Percentiles rank a stretch among this genome's conserved stretches.
phyloP scores from a whole-genome alignment of 306 rosid species.

The Trifolium fragiferum region DNA sequence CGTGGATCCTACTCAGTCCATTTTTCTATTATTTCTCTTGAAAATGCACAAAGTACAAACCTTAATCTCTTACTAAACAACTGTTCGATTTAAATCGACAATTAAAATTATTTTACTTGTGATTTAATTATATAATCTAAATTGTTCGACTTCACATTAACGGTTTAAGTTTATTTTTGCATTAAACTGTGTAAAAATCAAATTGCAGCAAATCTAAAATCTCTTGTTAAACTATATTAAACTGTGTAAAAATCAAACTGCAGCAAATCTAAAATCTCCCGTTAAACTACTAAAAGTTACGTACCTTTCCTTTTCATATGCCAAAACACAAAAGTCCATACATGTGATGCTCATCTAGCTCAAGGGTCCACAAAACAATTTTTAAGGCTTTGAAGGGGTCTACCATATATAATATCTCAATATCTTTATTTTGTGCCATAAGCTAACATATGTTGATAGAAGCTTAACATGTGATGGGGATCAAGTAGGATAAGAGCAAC shows the following conservation, averaged over 20 bases:
- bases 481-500: constrained; percentile 34
- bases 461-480: constrained; percentile 37
- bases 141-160: too few relatives aligned
- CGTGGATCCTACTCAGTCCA: neutral
- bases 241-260: too few relatives aligned
- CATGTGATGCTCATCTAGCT: constrained; percentile 4
- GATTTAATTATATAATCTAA: too few relatives aligned
- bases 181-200: too few relatives aligned
- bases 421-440: constrained; percentile 20
- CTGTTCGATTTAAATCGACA: too few relatives aligned
- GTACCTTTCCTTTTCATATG: neutral
- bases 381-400: neutral
- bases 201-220: too few relatives aligned
- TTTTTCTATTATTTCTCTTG: neutral
- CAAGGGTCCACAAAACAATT: neutral
- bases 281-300: constrained; percentile 1
- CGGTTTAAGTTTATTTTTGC: too few relatives aligned
- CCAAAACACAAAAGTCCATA: constrained; percentile 11
- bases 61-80: neutral
- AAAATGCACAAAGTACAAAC: too few relatives aligned
- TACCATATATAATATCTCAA: constrained; percentile 11
- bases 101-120: too few relatives aligned
- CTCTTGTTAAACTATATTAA: too few relatives aligned
- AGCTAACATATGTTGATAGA: constrained; percentile 15
- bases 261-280: too few relatives aligned